Percentiles rank a stretch among this genome's conserved stretches.
Evolutionary conservation across 345 rosid species (phyloP).

Genomic region (Citrus hindsii): DNA sequence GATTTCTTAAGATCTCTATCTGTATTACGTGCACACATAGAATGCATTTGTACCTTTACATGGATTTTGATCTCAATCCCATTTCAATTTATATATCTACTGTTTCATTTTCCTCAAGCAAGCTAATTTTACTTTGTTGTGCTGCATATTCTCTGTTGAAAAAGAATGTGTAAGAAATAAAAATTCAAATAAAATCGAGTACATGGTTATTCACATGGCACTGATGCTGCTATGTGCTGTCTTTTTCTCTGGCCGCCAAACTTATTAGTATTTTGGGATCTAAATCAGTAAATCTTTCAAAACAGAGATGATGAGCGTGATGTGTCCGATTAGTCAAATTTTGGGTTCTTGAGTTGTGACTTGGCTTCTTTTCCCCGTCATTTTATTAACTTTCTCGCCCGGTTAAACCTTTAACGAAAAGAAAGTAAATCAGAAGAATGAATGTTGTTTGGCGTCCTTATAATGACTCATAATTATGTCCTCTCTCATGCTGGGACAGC

Average conservation of each 20-base stretch:
- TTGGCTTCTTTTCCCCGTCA: no score
- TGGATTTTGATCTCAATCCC: constrained; percentile 3
- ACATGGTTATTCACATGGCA: background rate
- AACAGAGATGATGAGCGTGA: no score
- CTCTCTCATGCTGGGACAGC: background rate
- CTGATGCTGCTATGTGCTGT: background rate
- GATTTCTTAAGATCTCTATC: background rate
- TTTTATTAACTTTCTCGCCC: background rate
- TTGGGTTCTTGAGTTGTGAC: background rate
- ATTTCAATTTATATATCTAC: background rate
- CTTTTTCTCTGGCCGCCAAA: background rate
- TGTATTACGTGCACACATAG: background rate
- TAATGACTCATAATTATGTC: constrained; percentile 13
- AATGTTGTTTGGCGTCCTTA: background rate
- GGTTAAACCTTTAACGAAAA: background rate
- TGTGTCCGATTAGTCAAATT: background rate
- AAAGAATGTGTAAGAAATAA: background rate
- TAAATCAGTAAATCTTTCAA: no score
- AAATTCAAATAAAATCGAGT: background rate
- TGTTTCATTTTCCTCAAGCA: background rate
- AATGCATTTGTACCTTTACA: background rate
- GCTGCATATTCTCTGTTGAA: background rate
- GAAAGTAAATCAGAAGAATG: background rate
- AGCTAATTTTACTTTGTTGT: background rate
- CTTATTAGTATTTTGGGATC: no score